Evolutionary conservation across 768 basidiomycete genomes (phyloP).

Genomic region (Suillus alpinus): DNA sequence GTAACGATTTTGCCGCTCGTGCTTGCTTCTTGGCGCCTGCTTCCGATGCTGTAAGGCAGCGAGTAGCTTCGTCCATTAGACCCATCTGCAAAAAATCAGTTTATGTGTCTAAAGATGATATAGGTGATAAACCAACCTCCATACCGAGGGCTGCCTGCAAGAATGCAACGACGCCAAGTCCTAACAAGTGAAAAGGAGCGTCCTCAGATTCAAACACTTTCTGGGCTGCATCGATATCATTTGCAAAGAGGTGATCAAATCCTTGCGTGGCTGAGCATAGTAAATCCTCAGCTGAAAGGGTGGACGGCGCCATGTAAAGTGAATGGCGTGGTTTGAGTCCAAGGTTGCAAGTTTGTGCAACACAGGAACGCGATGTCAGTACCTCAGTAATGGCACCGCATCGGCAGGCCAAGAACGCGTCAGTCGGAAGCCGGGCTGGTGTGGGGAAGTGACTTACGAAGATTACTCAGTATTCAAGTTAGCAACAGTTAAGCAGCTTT

Average conservation of each 20-base stretch:
- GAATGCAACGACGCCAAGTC: constrained; percentile 69
- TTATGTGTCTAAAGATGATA: background rate
- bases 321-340: background rate
- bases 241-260: constrained; percentile 68
- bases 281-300: background rate
- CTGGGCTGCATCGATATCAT: constrained; percentile 58
- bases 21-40: constrained; percentile 55
- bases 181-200: constrained; percentile 71
- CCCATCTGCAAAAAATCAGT: constrained; percentile 37
- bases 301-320: background rate
- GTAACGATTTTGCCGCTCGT: constrained; percentile 34
- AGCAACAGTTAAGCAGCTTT: no score
- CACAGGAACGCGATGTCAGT: background rate
- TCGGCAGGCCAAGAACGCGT: background rate
- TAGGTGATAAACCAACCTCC: constrained; percentile 48
- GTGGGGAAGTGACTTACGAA: background rate
- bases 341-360: background rate
- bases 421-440: constrained; percentile 1
- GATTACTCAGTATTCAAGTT: background rate
- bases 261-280: constrained; percentile 43
- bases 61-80: constrained; percentile 61
- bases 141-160: constrained; percentile 78
- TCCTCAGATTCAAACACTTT: constrained; percentile 39
- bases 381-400: background rate
- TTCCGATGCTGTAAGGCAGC: constrained; percentile 55